These are phyloP conservation scores for Suillus lakei DNA, from an alignment of 768 basidiomycete genomes.

Conservation along the genomic window DNA sequence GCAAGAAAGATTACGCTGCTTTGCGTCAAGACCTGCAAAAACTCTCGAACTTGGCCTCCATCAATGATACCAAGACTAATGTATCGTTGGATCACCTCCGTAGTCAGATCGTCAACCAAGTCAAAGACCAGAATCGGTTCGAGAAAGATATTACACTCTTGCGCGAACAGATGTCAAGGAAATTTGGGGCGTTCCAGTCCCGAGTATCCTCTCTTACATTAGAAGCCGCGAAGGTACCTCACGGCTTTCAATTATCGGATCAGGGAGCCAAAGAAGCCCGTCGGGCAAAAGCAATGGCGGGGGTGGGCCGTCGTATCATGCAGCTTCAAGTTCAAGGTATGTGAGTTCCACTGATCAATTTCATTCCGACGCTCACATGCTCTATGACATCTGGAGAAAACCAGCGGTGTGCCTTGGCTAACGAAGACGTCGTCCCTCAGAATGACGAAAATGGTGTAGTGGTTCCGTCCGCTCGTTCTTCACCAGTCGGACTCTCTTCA, in stretches of 20 bases:
- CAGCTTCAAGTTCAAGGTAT: constrained; percentile 6
- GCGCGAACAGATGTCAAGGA: background rate
- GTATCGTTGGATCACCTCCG: background rate
- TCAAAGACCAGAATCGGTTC: background rate
- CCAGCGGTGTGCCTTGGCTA: background rate
- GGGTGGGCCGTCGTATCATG: background rate
- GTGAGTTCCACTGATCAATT: background rate
- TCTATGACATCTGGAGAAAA: background rate
- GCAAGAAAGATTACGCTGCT: background rate
- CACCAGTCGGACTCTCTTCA: background rate
- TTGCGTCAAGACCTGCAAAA: constrained; percentile 1
- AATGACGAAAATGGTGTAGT: background rate
- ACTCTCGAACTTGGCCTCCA: background rate
- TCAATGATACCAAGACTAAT: background rate
- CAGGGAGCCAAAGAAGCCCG: constrained; percentile 1
- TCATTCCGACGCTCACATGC: background rate
- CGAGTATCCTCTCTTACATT: constrained; percentile 3
- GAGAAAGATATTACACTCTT: constrained; percentile 5
- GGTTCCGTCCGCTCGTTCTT: background rate
- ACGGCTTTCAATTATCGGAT: background rate
- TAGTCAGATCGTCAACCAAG: background rate
- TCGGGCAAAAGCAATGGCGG: background rate
- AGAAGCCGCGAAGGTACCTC: background rate
- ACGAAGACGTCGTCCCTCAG: background rate
- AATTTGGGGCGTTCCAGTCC: background rate